Evolutionary conservation across 148 eudicot genomes (phyloP).

Genomic region (Bassia scoparia): DNA sequence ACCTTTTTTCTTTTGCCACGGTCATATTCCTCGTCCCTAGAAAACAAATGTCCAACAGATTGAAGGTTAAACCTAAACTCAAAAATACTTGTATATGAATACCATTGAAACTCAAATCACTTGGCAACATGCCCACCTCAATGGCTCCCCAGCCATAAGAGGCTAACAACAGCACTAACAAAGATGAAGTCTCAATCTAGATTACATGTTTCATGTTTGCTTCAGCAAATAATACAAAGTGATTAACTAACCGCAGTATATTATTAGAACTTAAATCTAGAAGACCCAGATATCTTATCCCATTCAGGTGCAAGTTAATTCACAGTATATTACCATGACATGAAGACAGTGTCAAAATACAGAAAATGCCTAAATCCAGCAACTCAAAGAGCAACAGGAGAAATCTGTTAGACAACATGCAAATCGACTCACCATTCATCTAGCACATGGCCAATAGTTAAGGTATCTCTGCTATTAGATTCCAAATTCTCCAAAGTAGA

Average conservation of each 20-base stretch:
- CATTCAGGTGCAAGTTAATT: too few species aligned
- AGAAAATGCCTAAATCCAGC: not conserved
- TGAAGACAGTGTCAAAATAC: not conserved
- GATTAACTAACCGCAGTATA: not conserved
- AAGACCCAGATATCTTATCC: not conserved
- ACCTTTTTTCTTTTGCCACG: slow-evolving; percentile 80
- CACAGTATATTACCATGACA: not conserved
- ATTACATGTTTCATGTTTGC: not conserved
- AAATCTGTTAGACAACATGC: not conserved
- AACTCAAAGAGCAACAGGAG: not conserved
- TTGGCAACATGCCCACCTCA: not conserved
- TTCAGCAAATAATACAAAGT: not conserved
- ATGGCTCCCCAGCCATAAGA: not conserved
- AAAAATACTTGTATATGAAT: not conserved
- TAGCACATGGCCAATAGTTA: slow-evolving; percentile 63
- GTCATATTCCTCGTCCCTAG: slow-evolving; percentile 97
- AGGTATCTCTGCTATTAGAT: slow-evolving; percentile 19
- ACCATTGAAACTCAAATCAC: not conserved
- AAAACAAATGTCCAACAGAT: not conserved
- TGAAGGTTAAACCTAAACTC: not conserved
- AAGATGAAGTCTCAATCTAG: not conserved
- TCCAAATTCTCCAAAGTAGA: slow-evolving; percentile 30
- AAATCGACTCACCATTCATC: slow-evolving; percentile 83
- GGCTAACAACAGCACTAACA: not conserved
- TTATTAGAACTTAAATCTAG: not conserved